phyloP scores from a whole-genome alignment of 2,329 filamentous ascomycete genomes.

The Fusarium napiforme region DNA sequence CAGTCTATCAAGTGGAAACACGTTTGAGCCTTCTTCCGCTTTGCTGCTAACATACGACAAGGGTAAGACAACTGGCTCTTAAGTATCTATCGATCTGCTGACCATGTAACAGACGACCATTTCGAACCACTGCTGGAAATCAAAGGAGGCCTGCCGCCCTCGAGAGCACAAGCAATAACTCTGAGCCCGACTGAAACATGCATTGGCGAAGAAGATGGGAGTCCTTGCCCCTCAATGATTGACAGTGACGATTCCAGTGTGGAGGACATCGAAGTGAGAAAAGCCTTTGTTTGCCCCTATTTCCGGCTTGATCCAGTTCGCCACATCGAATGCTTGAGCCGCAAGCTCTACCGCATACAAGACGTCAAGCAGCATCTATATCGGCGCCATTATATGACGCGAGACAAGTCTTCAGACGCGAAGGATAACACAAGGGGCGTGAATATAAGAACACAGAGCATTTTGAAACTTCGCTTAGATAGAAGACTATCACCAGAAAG shows the following conservation, averaged over 20 bases:
- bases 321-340: background rate
- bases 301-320: background rate
- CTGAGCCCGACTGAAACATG: rapidly evolving
- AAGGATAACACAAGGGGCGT: background rate
- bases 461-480: background rate
- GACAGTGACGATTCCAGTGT: background rate
- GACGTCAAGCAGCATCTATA: background rate
- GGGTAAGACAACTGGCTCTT: rapidly evolving
- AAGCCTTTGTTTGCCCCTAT: background rate
- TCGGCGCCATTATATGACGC: background rate
- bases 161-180: background rate
- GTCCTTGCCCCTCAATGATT: rapidly evolving
- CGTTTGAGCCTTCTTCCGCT: rapidly evolving
- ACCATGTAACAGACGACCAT: rapidly evolving
- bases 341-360: background rate
- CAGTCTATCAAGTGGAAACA: rapidly evolving
- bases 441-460: background rate
- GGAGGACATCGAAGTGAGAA: rapidly evolving
- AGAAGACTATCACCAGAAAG: background rate
- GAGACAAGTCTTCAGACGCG: rapidly evolving
- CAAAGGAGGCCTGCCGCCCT: rapidly evolving
- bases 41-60: rapidly evolving
- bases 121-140: rapidly evolving
- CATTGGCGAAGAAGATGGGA: background rate
- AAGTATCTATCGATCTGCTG: rapidly evolving